Conservation (phyloP, 1,284 basidiomycete species). For the Acaromyces ingoldii region DNA sequence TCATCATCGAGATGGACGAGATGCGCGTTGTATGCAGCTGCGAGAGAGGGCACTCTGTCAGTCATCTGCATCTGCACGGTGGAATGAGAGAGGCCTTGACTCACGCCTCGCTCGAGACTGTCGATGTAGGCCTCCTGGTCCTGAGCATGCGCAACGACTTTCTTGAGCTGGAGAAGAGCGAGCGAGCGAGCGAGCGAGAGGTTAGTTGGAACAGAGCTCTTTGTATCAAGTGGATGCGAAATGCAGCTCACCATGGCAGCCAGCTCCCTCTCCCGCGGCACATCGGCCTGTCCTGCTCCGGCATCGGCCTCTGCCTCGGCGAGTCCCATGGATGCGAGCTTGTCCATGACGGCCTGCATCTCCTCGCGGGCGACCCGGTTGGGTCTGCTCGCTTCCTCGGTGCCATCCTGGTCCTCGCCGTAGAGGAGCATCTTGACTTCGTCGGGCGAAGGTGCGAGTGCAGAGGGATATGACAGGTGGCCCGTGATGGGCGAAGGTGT, state of each 20-base stretch:
- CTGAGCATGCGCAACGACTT: constrained; percentile 6
- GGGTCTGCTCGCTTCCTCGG: not conserved
- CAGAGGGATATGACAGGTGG: constrained; percentile 37
- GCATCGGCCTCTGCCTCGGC: constrained; percentile 1
- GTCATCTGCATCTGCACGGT: not conserved
- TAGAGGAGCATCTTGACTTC: constrained; percentile 41
- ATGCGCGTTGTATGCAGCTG: constrained; percentile 39
- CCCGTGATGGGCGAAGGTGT: constrained; percentile 44
- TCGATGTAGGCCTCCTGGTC: constrained; percentile 8
- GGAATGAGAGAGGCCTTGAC: not conserved
- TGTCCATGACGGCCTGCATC: constrained; percentile 19
- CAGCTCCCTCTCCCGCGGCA: constrained; percentile 19
- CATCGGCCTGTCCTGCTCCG: not conserved
- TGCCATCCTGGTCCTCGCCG: constrained; percentile 15
- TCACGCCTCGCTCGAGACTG: constrained; percentile 5
- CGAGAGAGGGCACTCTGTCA: too few species aligned
- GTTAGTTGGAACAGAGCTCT: not conserved
- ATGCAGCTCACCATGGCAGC: constrained; percentile 35
- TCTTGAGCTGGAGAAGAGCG: not conserved
- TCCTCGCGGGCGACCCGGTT: constrained; percentile 4
- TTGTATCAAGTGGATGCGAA: too few species aligned
- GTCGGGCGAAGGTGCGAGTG: constrained; percentile 36
- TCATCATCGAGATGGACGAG: constrained; percentile 43
- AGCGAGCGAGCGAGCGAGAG: not conserved
- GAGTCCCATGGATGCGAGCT: constrained; percentile 30